These are phyloP conservation scores for Panicum miliaceum DNA, from an alignment of 176 grass and related monocot species.

Conservation along the genomic window DNA sequence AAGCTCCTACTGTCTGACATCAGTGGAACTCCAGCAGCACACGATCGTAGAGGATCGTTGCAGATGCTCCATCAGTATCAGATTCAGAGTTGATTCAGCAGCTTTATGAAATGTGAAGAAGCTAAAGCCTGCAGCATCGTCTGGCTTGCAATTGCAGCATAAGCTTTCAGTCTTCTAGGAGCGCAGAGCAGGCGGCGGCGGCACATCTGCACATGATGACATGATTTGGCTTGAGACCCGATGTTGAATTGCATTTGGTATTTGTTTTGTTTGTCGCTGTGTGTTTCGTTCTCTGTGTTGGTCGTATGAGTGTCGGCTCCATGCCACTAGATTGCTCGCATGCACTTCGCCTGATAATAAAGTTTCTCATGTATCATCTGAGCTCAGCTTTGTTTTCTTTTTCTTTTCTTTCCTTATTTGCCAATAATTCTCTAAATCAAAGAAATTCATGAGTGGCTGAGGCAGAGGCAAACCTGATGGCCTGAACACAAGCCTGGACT, in stretches of 20 bases:
- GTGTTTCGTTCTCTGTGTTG: neutral
- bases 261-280: neutral
- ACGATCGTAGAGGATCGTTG: neutral
- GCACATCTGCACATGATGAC: no score
- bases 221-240: neutral
- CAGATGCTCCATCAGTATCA: constrained; percentile 30
- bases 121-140: neutral
- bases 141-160: neutral
- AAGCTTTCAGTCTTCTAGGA: constrained; percentile 1
- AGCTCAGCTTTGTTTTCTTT: neutral
- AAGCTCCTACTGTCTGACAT: constrained; percentile 46
- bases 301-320: neutral
- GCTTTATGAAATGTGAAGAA: constrained; percentile 29
- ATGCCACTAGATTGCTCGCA: neutral
- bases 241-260: neutral
- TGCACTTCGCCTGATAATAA: neutral
- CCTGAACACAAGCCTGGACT: neutral
- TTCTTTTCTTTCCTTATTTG: neutral
- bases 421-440: neutral
- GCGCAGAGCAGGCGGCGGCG: neutral
- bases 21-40: no score
- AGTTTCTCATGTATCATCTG: neutral
- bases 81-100: constrained; percentile 36
- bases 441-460: neutral
- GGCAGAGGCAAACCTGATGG: neutral